Evolutionary conservation across 768 basidiomycete species (phyloP).

Genomic region (Lentinula aciculospora): DNA sequence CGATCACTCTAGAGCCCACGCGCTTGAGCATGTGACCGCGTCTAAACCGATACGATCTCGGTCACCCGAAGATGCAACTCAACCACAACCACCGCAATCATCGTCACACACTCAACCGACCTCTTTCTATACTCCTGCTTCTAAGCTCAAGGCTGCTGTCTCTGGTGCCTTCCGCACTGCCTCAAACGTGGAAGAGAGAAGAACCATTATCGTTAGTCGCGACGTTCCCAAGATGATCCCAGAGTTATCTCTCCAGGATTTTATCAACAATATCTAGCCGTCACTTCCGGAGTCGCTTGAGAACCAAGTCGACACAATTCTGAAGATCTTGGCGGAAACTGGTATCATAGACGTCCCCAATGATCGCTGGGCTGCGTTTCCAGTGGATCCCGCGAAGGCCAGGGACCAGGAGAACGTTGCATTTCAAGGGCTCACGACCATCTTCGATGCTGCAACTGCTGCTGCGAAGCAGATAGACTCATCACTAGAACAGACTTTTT

Average conservation of each 20-base stretch:
- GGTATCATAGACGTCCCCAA: not conserved
- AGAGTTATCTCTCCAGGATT: no score
- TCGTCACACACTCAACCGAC: no score
- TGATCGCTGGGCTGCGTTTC: not conserved
- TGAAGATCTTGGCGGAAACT: not conserved
- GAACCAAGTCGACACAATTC: not conserved
- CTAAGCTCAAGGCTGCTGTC: no score
- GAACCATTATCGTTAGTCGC: not conserved
- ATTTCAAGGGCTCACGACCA: not conserved
- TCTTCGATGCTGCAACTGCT: not conserved
- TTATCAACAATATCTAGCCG: not conserved
- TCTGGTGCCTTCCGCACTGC: not conserved
- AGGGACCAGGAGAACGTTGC: not conserved
- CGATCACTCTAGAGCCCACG: no score
- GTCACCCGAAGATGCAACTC: no score
- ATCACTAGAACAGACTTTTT: not conserved
- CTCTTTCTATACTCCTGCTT: no score
- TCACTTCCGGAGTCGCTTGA: not conserved
- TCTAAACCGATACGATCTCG: no score
- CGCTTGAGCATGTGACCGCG: no score
- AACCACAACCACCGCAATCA: no score
- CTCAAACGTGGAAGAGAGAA: not conserved
- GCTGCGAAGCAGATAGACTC: not conserved
- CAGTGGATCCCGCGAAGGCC: not conserved
- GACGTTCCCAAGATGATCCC: not conserved